Base-by-base conservation (phyloP, 2,329 filamentous ascomycete species). In the Penicillium sp. region DNA sequence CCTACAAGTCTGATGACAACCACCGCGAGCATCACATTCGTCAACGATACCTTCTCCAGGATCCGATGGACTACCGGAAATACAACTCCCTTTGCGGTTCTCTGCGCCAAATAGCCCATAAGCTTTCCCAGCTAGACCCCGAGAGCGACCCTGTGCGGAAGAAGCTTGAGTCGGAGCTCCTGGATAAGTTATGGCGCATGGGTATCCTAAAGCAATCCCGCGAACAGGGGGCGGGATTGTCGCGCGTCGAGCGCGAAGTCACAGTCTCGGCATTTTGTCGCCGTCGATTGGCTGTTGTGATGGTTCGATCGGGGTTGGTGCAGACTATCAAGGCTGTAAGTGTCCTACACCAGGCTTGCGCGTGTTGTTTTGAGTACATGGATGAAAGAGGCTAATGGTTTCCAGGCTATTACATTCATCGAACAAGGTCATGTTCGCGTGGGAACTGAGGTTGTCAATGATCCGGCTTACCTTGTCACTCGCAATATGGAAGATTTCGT, bases 361-460 rank as follows among this genome's bases (percentile, higher is more conserved):
- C 9, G 18, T 5, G 18, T 5, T 22, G 5, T 5, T 5, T 22
- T 5, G 18, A 22, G 5, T 11, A 16, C 23, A 6, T 28, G 14
- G 14, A 32, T 17, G 7, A 20, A 17, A 8, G 4, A 3, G 11
- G 28, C 44, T 55, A 17, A 45, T 44, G 15, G 13, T 33, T 28
- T 9, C 5, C 11, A 70, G 64, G 67, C 67, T n/a, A 58, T 66
- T 6, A 88, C 85, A 54, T 84, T 95, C 65, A 84, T 96, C 41
- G 90, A 96, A 71, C 87, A 95, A 60, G 90, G 90, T 5, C 89
- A 95, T 61, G 88, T 96, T 3, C 75, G 90, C 32, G 87, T 95
- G 1, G 90, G 90, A 9, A 89, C 87, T 0, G 87, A 95, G 59
- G 84, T 89, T 1, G 77, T 95, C 16, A 93, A 85, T 2, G 90